Percentiles rank a stretch among this genome's conserved stretches.
Evolutionary conservation across 164 flowering plant genomes (phyloP).

Genomic region (Aristolochia fimbriata): DNA sequence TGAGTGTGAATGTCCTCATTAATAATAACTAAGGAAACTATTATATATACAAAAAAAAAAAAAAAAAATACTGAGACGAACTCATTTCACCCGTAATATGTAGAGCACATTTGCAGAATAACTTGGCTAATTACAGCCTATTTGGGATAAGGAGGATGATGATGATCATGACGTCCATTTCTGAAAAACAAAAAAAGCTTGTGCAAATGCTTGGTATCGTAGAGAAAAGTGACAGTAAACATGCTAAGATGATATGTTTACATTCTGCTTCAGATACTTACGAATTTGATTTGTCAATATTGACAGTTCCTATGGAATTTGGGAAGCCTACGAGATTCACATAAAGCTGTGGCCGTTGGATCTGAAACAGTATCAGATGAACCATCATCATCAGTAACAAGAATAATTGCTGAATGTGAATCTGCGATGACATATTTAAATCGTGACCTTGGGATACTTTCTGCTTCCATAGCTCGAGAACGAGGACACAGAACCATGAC

Average conservation of each 20-base stretch:
- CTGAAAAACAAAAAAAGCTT: too few relatives aligned
- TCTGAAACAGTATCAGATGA: slow-evolving; percentile 57
- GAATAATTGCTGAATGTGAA: slow-evolving; percentile 91
- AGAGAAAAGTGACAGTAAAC: background rate
- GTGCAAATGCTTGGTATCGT: too few relatives aligned
- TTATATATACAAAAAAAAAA: too few relatives aligned
- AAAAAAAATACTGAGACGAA: too few relatives aligned
- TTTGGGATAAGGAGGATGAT: too few relatives aligned
- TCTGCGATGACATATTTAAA: slow-evolving; percentile 71
- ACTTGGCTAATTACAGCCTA: too few relatives aligned
- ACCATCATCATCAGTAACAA: slow-evolving; percentile 64
- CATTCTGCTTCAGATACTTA: background rate
- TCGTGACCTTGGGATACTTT: slow-evolving; percentile 87
- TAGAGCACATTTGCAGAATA: too few relatives aligned
- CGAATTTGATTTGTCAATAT: background rate
- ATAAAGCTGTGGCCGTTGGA: slow-evolving; percentile 80
- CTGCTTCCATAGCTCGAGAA: slow-evolving; percentile 90
- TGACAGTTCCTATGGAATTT: slow-evolving; percentile 81
- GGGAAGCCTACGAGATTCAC: slow-evolving; percentile 82
- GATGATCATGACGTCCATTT: too few relatives aligned
- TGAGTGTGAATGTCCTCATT: too few relatives aligned
- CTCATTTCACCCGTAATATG: too few relatives aligned
- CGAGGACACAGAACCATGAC: slow-evolving; percentile 30
- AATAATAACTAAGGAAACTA: too few relatives aligned
- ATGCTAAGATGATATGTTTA: background rate